Evolutionary conservation across 331 rosid species (phyloP).

Genomic region (Malus hybrid): DNA sequence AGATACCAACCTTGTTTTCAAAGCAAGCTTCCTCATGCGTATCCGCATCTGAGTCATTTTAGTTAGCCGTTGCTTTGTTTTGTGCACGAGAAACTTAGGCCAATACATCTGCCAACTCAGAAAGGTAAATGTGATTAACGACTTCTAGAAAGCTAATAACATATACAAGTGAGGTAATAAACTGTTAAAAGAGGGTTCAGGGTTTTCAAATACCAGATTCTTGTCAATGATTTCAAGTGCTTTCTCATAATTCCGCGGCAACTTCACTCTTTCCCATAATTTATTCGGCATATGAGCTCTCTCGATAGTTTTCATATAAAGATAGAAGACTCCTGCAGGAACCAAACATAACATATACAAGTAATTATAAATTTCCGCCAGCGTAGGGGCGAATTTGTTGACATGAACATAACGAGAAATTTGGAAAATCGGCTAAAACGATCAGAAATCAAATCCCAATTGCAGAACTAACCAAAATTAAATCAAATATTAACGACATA

Average conservation of each 20-base stretch:
- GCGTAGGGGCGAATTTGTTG: not conserved
- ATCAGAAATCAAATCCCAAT: no score
- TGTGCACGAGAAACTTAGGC: constrained; percentile 56
- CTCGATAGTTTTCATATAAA: constrained; percentile 92
- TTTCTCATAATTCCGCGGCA: constrained; percentile 55
- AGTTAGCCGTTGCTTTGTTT: constrained; percentile 78
- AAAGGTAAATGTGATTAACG: constrained; percentile 9
- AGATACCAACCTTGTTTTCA: constrained; percentile 66
- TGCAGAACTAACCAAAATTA: no score
- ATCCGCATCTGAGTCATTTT: constrained; percentile 96
- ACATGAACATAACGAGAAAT: not conserved
- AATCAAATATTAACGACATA: no score
- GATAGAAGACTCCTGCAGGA: constrained; percentile 82
- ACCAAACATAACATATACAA: constrained; percentile 7
- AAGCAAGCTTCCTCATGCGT: constrained; percentile 88
- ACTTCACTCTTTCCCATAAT: constrained; percentile 92
- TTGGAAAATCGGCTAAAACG: not conserved
- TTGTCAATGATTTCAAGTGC: constrained; percentile 57
- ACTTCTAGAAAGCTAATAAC: not conserved
- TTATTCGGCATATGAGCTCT: constrained; percentile 95
- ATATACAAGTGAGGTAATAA: not conserved
- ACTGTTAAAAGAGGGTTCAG: not conserved
- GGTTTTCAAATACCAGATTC: constrained; percentile 31
- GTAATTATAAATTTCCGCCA: not conserved
- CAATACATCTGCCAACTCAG: constrained; percentile 36